Evolutionary conservation across 2,329 filamentous ascomycete species (phyloP), one percentile per base, ranked within the genome.

Genomic region (Ophiostoma himal-ulmi): DNA sequence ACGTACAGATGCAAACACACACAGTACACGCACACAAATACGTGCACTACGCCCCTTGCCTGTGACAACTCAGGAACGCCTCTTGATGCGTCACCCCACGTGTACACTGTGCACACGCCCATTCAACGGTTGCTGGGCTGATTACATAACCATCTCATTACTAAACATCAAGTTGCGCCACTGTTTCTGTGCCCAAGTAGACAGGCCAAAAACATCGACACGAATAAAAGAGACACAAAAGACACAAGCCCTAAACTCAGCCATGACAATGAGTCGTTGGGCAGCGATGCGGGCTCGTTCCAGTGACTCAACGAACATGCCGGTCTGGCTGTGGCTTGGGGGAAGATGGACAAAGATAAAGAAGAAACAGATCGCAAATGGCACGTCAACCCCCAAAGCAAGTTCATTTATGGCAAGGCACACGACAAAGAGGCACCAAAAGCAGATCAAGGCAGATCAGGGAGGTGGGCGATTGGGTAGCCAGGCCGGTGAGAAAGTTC

Each of bases 291-390:
- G 54, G 70, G 70, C 70, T 76, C 70, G 70, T 69, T 76, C 74
- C 74, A 75, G 75, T 76, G 77, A 77, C 74, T 48, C 70, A 67
- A 71, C 70, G 57, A 60, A 67, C 73, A 78, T 76, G 74, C 72
- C 72, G 69, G 74, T 70, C 64, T 57, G 39, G 70, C 71, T 73
- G 71, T 74, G 73, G 74, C 73, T 69, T 60, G n/a, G 39, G 22
- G 36, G n/a, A 44, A 36, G n/a, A 34, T 17, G 14, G 2, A n/a
- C 6, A 13, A 13, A 57, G 26, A 41, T 5, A 22, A 26, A 14
- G 10, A 39, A 39, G 66, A 14, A 41, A 10, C 14, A 52, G 22
- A 52, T 62, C 57, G 57, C 57, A 17, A 30, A 62, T 62, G 57
- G 26, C 5, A 62, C 57, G 57, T 26, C 22, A 34, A 26, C 3